phyloP scores from a whole-genome alignment of 2,329 filamentous ascomycete genomes.

The Pseudodiploospora longispora region DNA sequence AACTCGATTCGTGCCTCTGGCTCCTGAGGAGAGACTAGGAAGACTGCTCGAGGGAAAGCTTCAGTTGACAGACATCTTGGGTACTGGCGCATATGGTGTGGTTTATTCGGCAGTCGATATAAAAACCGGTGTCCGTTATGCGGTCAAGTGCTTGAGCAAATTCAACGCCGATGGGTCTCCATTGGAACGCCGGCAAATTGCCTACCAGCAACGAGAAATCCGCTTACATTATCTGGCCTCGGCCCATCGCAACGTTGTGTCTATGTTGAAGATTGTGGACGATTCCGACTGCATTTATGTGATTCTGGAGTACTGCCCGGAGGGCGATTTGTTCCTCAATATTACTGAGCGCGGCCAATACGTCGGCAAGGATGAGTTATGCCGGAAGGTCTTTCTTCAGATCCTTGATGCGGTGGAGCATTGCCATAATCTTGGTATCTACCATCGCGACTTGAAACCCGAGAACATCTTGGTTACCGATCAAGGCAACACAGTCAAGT shows the following conservation, averaged over 20 bases:
- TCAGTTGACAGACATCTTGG: conserved; percentile 76
- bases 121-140: conserved; percentile 73
- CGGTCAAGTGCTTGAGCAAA: conserved; percentile 96
- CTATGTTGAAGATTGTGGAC: conserved; percentile 88
- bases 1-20: conserved; percentile 45
- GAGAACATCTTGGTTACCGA: conserved; percentile 95
- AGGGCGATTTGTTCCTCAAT: conserved; percentile 93
- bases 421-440: conserved; percentile 89
- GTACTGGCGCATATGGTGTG: conserved; percentile 91
- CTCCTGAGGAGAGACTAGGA: conserved; percentile 81
- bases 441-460: conserved; percentile 94
- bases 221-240: conserved; percentile 84
- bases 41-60: conserved; percentile 74
- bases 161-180: conserved; percentile 61
- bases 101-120: conserved; percentile 87
- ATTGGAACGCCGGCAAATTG: conserved; percentile 75
- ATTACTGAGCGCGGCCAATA: conserved; percentile 95
- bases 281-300: conserved; percentile 89
- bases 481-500: conserved; percentile 80
- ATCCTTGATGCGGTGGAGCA: conserved; percentile 93
- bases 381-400: conserved; percentile 84
- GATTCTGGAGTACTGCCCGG: conserved; percentile 92
- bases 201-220: conserved; percentile 91
- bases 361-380: conserved; percentile 82
- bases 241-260: conserved; percentile 86